Percentiles rank a stretch among this genome's conserved stretches.
Evolutionary conservation across 805 yeast genomes (phyloP).

Genomic region (Lachancea lanzarotensis): DNA sequence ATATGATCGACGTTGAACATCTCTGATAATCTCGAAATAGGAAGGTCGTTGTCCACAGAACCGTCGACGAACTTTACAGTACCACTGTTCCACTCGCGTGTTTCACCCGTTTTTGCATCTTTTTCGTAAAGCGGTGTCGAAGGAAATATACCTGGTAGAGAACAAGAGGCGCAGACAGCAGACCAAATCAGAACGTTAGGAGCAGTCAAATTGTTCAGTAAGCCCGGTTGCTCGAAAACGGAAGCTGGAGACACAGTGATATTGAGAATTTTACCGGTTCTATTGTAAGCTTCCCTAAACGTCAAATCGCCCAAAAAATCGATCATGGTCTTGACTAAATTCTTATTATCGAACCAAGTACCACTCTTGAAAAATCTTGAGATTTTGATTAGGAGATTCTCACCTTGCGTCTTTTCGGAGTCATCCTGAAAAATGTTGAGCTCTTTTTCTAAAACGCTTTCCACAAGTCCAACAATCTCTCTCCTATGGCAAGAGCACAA

Average conservation of each 20-base stretch:
- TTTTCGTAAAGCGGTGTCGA: constrained; percentile 82
- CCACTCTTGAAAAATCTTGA: constrained; percentile 72
- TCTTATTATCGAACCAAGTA: constrained; percentile 76
- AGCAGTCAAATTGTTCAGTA: constrained; percentile 72
- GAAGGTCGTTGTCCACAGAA: constrained; percentile 89
- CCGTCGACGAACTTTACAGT: constrained; percentile 89
- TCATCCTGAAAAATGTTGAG: constrained; percentile 54
- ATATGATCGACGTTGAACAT: constrained; percentile 98
- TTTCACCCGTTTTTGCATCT: constrained; percentile 61
- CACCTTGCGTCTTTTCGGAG: constrained; percentile 44
- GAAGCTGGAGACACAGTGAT: constrained; percentile 92
- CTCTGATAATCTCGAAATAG: constrained; percentile 82
- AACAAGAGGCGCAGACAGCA: constrained; percentile 89
- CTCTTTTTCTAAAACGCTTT: constrained; percentile 37
- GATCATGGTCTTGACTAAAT: constrained; percentile 66
- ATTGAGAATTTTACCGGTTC: constrained; percentile 89
- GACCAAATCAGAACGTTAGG: constrained; percentile 82
- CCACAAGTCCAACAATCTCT: constrained; percentile 55
- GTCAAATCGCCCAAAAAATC: constrained; percentile 83
- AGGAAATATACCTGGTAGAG: constrained; percentile 87
- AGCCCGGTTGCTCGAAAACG: constrained; percentile 81
- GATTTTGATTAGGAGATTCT: constrained; percentile 44
- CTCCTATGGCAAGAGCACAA: constrained; percentile 73
- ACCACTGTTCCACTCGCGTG: constrained; percentile 69
- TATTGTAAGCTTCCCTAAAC: constrained; percentile 87